Evolutionary conservation across 2,329 filamentous ascomycete species (phyloP).

Genomic region (Pezicula rhizophila): DNA sequence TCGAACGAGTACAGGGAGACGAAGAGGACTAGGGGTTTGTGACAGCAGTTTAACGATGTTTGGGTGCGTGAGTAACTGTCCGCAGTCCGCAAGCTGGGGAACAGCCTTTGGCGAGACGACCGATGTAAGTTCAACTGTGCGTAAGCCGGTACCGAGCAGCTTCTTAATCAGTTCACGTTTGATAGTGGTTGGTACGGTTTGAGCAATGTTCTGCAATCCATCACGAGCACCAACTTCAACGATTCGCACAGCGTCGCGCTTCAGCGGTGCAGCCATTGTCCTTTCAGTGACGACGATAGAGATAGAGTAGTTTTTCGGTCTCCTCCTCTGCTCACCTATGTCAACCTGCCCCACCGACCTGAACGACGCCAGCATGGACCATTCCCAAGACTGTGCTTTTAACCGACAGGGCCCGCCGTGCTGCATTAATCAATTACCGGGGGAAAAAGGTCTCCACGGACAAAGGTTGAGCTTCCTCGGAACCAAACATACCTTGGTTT

Average conservation of each 20-base stretch:
- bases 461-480: too few relatives aligned
- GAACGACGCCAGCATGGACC: too few relatives aligned
- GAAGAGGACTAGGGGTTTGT: neutral
- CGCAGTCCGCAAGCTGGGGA: constrained; percentile 59
- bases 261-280: neutral
- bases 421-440: too few relatives aligned
- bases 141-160: constrained; percentile 50
- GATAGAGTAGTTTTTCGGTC: too few relatives aligned
- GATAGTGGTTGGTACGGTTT: constrained; percentile 48
- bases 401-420: too few relatives aligned
- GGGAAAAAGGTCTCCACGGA: too few relatives aligned
- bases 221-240: constrained; percentile 66
- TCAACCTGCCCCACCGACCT: too few relatives aligned
- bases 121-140: constrained; percentile 59
- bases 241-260: constrained; percentile 31
- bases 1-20: constrained; percentile 37
- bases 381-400: too few relatives aligned
- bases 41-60: neutral
- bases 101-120: constrained; percentile 63
- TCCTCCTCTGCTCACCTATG: too few relatives aligned
- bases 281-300: neutral
- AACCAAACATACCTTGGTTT: too few relatives aligned
- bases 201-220: constrained; percentile 63
- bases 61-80: constrained; percentile 37
- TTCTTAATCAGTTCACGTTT: constrained; percentile 59